phyloP scores from a whole-genome alignment of 1,139 yeast species.

The Scheffersomyces illinoinensis region DNA sequence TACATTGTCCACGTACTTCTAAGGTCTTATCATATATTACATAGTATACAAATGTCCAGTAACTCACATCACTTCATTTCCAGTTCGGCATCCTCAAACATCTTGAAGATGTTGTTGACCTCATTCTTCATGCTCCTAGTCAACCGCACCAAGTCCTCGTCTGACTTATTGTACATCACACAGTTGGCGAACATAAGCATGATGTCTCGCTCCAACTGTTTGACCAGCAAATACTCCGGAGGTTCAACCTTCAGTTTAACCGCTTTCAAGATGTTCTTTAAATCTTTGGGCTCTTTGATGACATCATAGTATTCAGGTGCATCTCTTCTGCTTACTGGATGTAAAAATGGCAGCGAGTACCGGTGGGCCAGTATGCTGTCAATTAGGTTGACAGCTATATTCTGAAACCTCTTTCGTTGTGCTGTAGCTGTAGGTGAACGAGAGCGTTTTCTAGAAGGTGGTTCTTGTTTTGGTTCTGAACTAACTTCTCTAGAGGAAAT shows the following conservation, averaged over 20 bases:
- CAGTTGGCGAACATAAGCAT: slow-evolving; percentile 83
- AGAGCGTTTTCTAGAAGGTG: slow-evolving; percentile 18
- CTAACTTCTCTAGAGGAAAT: not conserved
- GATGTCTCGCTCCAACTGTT: slow-evolving; percentile 66
- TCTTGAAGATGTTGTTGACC: slow-evolving; percentile 48
- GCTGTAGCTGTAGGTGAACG: slow-evolving; percentile 28
- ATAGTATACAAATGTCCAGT: not conserved
- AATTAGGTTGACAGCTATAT: slow-evolving; percentile 58
- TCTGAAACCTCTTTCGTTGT: slow-evolving; percentile 52
- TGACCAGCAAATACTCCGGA: slow-evolving; percentile 52
- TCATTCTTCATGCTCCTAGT: slow-evolving; percentile 69
- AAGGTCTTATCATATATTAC: not conserved
- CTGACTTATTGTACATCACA: slow-evolving; percentile 73
- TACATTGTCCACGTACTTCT: not conserved
- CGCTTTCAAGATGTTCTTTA: slow-evolving; percentile 59
- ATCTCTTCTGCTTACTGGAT: slow-evolving; percentile 65
- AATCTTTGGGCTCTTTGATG: slow-evolving; percentile 65
- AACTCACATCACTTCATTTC: slow-evolving; percentile 8
- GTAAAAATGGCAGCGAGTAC: slow-evolving; percentile 71
- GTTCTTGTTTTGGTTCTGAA: slow-evolving; percentile 3
- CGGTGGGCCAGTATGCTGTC: slow-evolving; percentile 69
- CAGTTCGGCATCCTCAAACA: slow-evolving; percentile 47
- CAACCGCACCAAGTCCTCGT: slow-evolving; percentile 61
- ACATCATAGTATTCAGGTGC: slow-evolving; percentile 70
- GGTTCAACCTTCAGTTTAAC: slow-evolving; percentile 48